Base-by-base conservation (phyloP, 768 basidiomycete species). In the Leccinum truebloodii region DNA sequence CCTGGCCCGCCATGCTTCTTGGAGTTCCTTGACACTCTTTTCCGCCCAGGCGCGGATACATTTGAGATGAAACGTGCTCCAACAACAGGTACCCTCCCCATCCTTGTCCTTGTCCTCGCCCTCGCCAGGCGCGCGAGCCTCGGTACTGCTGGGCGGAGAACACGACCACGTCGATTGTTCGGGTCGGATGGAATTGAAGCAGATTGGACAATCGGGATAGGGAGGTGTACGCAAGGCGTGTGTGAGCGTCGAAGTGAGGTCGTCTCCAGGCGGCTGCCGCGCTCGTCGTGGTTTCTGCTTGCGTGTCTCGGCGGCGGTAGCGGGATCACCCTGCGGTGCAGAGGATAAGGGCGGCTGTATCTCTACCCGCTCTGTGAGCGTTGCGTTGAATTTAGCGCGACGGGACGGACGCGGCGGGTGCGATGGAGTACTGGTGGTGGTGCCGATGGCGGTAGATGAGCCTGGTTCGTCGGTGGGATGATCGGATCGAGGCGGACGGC, bases 41-140 rank as follows among this genome's bases (percentile, higher is more conserved):
- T 80, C 76, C 0, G 94, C 94, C 96, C 96, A 98, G 1, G 89
- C 82, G 8, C 83, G 81, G 65, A 98, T 90, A 67, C 96, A 98
- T 65, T 87, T 89, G 24, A 96, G 78, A 75, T 98, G 96, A 68
- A 97, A 95, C 0, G 92, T 86, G 12, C 86, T 91, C 87, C 91
- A 96, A 68, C 96, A 98, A 67, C 86, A 91, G 60, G 86, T 86
- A 6, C 63, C 73, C 28, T 67, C 65, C 1, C 6, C 30, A 41
- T 68, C 63, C 35, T 64, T 63, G 55, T 57, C 61, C 65, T 71
- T 59, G 59, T 51, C 63, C 50, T 16, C 28, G 4, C 13, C 34
- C 34, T 49, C 20, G 18, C 13, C n/a, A 44, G 28, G 28, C 3
- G 39, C 14, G 13, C 1, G 44, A 32, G 26, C 13, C 12, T 28